Conservation (phyloP, 768 basidiomycete species). For the Scleroderma bovista region DNA sequence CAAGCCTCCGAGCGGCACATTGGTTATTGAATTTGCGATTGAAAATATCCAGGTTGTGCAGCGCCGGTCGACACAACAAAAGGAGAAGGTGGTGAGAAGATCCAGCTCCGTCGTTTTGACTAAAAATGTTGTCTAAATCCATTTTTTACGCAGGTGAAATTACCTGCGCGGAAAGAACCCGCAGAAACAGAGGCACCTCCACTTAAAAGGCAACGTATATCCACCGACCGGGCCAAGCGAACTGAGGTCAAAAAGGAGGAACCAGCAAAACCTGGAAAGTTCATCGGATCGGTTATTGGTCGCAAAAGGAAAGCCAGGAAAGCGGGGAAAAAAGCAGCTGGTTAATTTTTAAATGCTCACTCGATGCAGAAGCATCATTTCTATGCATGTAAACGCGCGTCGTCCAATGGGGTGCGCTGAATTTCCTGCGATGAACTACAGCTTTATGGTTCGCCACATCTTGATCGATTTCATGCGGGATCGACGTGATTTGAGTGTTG, state of each 20-base stretch:
- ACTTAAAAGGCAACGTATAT: constrained; percentile 37
- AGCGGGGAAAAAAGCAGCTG: constrained; percentile 16
- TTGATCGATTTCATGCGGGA: too few relatives aligned
- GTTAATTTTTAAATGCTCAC: background rate
- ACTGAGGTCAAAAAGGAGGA: constrained; percentile 11
- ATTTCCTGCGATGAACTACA: too few relatives aligned
- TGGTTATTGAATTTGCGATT: constrained; percentile 95
- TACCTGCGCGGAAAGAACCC: constrained; percentile 7
- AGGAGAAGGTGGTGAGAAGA: constrained; percentile 28
- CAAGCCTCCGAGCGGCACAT: constrained; percentile 40
- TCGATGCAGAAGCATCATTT: background rate
- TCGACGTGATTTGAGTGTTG: too few relatives aligned
- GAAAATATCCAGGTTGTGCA: constrained; percentile 91
- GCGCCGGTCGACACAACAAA: constrained; percentile 53
- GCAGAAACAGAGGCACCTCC: constrained; percentile 28
- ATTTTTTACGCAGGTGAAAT: constrained; percentile 3
- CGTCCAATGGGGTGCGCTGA: too few relatives aligned
- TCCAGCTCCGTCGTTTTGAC: background rate
- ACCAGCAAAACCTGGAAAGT: constrained; percentile 30
- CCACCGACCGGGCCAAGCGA: constrained; percentile 19
- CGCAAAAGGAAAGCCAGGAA: constrained; percentile 73
- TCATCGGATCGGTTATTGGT: constrained; percentile 69
- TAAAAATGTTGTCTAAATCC: background rate
- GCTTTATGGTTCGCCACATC: too few relatives aligned
- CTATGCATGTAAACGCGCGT: too few relatives aligned